Conservation (phyloP, 371 early-diverging fungal species). For the Apophysomyces elegans region DNA sequence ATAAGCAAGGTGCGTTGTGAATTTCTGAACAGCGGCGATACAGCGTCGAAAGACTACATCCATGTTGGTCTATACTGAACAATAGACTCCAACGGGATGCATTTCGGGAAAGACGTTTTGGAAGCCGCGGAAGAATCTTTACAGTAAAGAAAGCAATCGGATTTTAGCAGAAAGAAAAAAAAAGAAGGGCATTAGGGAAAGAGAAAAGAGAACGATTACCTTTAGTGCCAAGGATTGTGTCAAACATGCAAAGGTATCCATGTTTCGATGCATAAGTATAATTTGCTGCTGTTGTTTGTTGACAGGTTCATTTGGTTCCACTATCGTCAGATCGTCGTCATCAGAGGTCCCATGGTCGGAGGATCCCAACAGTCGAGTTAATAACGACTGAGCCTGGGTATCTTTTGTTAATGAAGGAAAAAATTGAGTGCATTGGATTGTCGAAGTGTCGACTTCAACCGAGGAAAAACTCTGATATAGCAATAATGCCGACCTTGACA, state of each 20-base stretch:
- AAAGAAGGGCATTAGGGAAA: background rate
- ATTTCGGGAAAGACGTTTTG: background rate
- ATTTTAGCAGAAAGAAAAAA: background rate
- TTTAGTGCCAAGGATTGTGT: conserved; percentile 1
- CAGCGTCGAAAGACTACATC: conserved; percentile 38
- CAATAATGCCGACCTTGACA: conserved; percentile 4
- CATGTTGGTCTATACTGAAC: conserved; percentile 48
- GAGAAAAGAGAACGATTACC: background rate
- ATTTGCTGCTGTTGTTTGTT: background rate
- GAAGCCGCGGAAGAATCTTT: conserved; percentile 6
- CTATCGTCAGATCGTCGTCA: conserved; percentile 5
- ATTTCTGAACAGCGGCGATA: conserved; percentile 22
- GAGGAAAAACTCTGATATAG: background rate
- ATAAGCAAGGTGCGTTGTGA: conserved; percentile 32
- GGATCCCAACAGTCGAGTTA: background rate
- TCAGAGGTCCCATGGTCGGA: background rate
- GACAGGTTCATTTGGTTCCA: background rate
- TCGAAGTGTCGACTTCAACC: background rate
- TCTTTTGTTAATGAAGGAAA: background rate
- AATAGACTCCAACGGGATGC: conserved; percentile 31
- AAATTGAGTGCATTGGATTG: background rate
- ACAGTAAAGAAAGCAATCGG: no score
- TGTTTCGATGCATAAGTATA: conserved; percentile 1
- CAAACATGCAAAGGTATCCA: conserved; percentile 1
- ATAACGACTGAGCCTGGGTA: background rate